Base-by-base conservation (phyloP, 257 asterid genomes). In the Echites panduratus region DNA sequence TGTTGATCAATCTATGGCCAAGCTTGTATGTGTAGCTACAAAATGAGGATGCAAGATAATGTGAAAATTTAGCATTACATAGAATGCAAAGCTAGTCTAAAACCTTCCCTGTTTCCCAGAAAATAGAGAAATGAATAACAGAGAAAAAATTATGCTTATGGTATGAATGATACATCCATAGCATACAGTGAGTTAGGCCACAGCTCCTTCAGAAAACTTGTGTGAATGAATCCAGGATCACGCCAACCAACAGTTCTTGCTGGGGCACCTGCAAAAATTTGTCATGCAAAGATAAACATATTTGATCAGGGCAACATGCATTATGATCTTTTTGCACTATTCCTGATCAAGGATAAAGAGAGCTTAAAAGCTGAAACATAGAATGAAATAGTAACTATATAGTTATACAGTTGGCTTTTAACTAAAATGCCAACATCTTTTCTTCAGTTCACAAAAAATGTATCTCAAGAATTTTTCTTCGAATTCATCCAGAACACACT, bases 21-120 rank as follows among this genome's bases (percentile, higher is more conserved):
- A 92, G 71, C 85, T 81, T 95, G 88, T 92, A 95, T 26, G 97
- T 87, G 79, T 95, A 95, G 73, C 98, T 91, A 88, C 80, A 85
- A 54, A 73, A 76, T 47, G 8, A 0, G 65, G 47, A 67, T 26
- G 22, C 38, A 20, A 3, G 38, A 35, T 1, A 14, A 53, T 5
- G 5, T 4, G 4, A 10, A 16, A 2, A 5, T 47, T 49, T 19
- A 47, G 58, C 5, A 32, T 32, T 3, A 32, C 38, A 32, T 32
- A 32, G 38, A 32, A 32, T 1, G 38, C 38, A 32, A 32, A 32
- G 38, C n/a, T n/a, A n/a, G n/a, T n/a, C n/a, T n/a, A n/a, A n/a
- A n/a, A n/a, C 71, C 53, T 45, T n/a, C 11, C 27, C 62, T 2
- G 14, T n/a, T n/a, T n/a, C n/a, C n/a, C n/a, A n/a, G n/a, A n/a